Percentiles rank a stretch among this genome's conserved stretches.
Evolutionary conservation across 1,139 yeast species (phyloP).

Genomic region (Magnusiomyces ingens): DNA sequence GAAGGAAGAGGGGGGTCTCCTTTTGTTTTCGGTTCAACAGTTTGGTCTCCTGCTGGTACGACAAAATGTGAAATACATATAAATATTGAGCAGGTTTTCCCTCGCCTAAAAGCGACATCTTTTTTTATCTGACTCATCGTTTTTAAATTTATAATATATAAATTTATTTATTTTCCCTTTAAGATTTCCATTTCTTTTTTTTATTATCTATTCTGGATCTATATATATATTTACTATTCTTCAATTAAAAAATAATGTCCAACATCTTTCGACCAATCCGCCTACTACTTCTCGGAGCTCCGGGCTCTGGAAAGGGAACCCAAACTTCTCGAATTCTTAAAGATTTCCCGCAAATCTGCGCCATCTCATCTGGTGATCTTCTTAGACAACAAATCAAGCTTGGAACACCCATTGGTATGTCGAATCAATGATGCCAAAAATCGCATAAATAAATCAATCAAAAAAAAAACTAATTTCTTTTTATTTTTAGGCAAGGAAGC

Average conservation of each 20-base stretch:
- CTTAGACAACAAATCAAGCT: conserved; percentile 59
- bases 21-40: too few species aligned
- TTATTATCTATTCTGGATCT: not conserved
- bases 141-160: not conserved
- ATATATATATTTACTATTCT: not conserved
- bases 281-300: conserved; percentile 76
- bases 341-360: conserved; percentile 41
- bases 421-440: too few species aligned
- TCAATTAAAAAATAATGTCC: conserved; percentile 4
- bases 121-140: not conserved
- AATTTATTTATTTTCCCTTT: not conserved
- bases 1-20: too few species aligned
- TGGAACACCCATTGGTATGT: conserved; percentile 48
- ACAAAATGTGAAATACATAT: too few species aligned
- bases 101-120: too few species aligned
- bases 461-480: not conserved
- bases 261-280: conserved; percentile 46
- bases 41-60: too few species aligned
- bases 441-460: too few species aligned
- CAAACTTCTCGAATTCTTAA: conserved; percentile 60
- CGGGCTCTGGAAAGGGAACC: conserved; percentile 73
- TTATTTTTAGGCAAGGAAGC: conserved; percentile 37
- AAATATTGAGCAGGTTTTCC: too few species aligned
- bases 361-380: conserved; percentile 77
- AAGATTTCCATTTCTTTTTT: not conserved